These are phyloP conservation scores for Pholiota conissans DNA, from an alignment of 768 basidiomycete genomes.

Conservation along the genomic window DNA sequence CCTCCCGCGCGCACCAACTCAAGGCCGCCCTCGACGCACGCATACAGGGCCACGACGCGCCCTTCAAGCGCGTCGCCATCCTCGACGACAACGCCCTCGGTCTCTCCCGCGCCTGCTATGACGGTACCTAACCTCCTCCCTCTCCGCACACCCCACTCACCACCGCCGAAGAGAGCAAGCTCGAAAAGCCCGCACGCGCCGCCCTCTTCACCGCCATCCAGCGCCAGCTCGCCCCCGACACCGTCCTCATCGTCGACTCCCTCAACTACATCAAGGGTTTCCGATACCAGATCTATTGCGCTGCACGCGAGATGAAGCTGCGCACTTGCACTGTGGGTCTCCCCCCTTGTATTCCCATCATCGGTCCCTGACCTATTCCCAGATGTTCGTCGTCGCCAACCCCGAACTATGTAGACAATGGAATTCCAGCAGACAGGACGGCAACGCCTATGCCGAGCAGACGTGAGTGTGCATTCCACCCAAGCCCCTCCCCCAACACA, in stretches of 20 bases:
- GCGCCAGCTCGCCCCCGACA: constrained; percentile 67
- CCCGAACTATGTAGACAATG: constrained; percentile 76
- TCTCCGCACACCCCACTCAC: too few species aligned
- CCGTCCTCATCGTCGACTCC: constrained; percentile 85
- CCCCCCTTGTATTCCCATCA: not conserved
- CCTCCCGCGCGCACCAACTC: constrained; percentile 68
- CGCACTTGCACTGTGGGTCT: constrained; percentile 81
- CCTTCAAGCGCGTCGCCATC: constrained; percentile 44
- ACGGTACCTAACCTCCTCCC: constrained; percentile 48
- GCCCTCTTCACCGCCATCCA: constrained; percentile 83
- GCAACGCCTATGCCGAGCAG: constrained; percentile 55
- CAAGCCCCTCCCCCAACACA: too few species aligned
- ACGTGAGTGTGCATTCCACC: constrained; percentile 82
- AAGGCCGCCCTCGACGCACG: constrained; percentile 52
- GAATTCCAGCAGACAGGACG: constrained; percentile 58
- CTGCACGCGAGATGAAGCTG: constrained; percentile 83
- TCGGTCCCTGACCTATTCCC: constrained; percentile 10
- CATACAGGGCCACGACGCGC: constrained; percentile 47
- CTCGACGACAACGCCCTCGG: constrained; percentile 77
- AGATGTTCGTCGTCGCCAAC: constrained; percentile 78
- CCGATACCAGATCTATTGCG: constrained; percentile 97
- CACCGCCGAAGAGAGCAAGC: constrained; percentile 76
- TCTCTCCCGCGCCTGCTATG: constrained; percentile 65
- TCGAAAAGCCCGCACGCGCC: constrained; percentile 88
- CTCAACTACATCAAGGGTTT: constrained; percentile 99